Percentiles rank a stretch among this genome's conserved stretches.
Evolutionary conservation across 345 rosid genomes (phyloP).

Genomic region (Eucalyptus sp.): DNA sequence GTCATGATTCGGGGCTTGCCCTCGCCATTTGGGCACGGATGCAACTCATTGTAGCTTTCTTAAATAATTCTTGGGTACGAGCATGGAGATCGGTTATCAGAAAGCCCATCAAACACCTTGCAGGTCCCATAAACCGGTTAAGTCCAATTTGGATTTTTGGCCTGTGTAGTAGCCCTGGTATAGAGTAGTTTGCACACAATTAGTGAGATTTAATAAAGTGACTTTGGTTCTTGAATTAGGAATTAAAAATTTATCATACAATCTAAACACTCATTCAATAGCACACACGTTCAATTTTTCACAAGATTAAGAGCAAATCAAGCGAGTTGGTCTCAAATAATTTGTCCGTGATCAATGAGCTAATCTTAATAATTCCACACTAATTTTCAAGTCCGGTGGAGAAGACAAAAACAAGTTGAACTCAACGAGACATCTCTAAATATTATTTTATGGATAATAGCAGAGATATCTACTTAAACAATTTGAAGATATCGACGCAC

Average conservation of each 20-base stretch:
- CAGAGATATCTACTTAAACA: background rate
- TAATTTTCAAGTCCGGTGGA: background rate
- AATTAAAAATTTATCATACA: background rate
- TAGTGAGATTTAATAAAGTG: background rate
- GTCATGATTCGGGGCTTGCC: background rate
- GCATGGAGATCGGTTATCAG: background rate
- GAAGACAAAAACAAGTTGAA: background rate
- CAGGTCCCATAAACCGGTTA: fast-evolving
- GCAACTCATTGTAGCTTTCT: background rate
- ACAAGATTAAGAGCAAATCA: background rate
- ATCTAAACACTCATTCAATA: background rate
- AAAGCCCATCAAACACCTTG: background rate
- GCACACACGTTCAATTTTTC: background rate
- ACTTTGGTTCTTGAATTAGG: fast-evolving
- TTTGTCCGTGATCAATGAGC: background rate
- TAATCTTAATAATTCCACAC: background rate
- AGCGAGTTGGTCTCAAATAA: background rate
- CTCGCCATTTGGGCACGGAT: background rate
- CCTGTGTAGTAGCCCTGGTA: fast-evolving
- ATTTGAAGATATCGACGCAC: background rate
- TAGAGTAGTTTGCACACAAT: fast-evolving
- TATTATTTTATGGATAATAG: background rate
- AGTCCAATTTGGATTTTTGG: background rate
- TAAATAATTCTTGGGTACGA: background rate
- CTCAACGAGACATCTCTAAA: background rate